A percentile compares a stretch with the other conserved stretches of the same genome.
Conservation (phyloP, 768 basidiomycete species). For the Auricularia heimuer region DNA sequence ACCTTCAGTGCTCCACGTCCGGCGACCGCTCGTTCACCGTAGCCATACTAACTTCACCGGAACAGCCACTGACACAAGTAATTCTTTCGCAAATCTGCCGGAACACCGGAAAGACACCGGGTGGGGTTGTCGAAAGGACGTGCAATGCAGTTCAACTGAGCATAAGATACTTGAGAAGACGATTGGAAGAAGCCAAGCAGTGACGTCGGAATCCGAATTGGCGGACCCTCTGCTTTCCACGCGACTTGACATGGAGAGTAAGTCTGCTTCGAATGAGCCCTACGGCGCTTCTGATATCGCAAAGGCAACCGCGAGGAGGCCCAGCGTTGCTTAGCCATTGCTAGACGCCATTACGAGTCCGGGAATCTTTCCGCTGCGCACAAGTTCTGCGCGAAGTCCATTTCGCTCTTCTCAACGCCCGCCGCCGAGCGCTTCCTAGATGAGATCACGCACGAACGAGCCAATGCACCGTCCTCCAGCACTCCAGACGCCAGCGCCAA, state of each 20-base stretch:
- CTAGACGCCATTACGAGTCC: slow-evolving; percentile 60
- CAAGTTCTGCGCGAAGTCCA: slow-evolving; percentile 84
- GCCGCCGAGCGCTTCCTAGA: slow-evolving; percentile 62
- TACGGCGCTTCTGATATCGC: background rate
- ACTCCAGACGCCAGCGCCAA: slow-evolving; percentile 29
- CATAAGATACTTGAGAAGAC: too few species aligned
- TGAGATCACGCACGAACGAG: slow-evolving; percentile 49
- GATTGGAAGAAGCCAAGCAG: too few species aligned
- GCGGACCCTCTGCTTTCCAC: background rate
- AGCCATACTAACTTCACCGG: too few species aligned
- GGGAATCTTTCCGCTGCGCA: slow-evolving; percentile 69
- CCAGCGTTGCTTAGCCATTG: slow-evolving; percentile 67
- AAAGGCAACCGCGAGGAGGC: slow-evolving; percentile 80
- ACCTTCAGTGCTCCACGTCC: too few species aligned
- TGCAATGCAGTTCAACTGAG: too few species aligned
- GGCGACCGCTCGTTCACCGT: too few species aligned
- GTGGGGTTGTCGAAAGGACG: too few species aligned
- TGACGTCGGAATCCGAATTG: too few species aligned
- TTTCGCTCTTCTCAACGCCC: slow-evolving; percentile 68
- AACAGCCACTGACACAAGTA: too few species aligned
- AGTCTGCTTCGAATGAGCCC: background rate
- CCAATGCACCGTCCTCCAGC: slow-evolving; percentile 28
- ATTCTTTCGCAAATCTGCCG: too few species aligned
- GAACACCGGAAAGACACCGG: too few species aligned
- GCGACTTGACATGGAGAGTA: background rate